Evolutionary conservation across 768 basidiomycete genomes (phyloP).

Genomic region (Grammothele lineata): DNA sequence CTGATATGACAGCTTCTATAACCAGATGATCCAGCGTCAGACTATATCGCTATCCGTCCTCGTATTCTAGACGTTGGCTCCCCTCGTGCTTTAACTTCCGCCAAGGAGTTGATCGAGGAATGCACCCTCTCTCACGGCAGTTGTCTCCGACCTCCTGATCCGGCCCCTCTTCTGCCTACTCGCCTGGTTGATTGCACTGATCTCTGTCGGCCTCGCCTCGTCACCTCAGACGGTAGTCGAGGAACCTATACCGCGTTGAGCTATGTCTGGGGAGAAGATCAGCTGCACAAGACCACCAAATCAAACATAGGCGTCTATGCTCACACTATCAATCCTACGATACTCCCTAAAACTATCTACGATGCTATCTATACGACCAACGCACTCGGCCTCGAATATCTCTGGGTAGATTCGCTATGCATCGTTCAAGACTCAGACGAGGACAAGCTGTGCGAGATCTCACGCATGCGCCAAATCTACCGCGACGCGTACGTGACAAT

Average conservation of each 20-base stretch:
- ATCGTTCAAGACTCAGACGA: constrained; percentile 9
- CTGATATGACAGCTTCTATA: too few relatives aligned
- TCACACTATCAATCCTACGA: not conserved
- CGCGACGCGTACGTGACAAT: constrained; percentile 9
- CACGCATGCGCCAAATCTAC: constrained; percentile 4
- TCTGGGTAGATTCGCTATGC: constrained; percentile 13
- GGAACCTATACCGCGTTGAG: constrained; percentile 6
- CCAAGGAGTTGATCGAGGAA: not conserved
- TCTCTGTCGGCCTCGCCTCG: not conserved
- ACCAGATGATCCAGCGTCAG: constrained; percentile 5
- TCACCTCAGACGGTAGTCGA: not conserved
- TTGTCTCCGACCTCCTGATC: not conserved
- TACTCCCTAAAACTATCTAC: constrained; percentile 6
- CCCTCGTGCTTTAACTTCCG: not conserved
- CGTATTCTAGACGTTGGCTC: not conserved
- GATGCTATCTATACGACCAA: constrained; percentile 6
- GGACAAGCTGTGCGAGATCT: constrained; percentile 7
- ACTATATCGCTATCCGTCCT: not conserved
- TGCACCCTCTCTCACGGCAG: constrained; percentile 1
- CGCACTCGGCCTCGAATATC: constrained; percentile 4
- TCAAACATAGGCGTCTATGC: constrained; percentile 1
- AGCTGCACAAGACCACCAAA: not conserved
- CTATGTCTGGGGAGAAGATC: constrained; percentile 6
- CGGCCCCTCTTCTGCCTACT: not conserved
- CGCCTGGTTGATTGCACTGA: constrained; percentile 8